phyloP scores from a whole-genome alignment of 2,329 filamentous ascomycete species.

The Penicillium capsulatum region DNA sequence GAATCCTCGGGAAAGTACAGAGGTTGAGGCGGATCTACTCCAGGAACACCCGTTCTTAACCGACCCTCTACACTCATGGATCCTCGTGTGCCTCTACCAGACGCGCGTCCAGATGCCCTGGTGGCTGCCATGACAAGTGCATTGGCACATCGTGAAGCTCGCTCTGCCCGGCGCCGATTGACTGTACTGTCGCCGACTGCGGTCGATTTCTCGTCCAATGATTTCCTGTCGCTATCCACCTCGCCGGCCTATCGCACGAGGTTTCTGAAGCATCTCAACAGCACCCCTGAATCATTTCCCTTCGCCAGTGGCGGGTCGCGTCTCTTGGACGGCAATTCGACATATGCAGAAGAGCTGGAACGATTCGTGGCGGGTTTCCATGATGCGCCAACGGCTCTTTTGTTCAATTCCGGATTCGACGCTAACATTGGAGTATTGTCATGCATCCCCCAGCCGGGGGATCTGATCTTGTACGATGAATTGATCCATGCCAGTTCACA shows the following conservation, averaged over 20 bases:
- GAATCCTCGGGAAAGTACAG: too few relatives aligned
- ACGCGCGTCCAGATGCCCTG: conserved; percentile 13
- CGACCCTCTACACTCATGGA: neutral
- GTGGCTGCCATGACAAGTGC: conserved; percentile 29
- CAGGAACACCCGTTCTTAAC: conserved; percentile 1
- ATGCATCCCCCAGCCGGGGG: conserved; percentile 56
- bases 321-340: conserved; percentile 62
- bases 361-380: conserved; percentile 58
- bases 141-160: conserved; percentile 39
- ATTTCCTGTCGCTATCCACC: conserved; percentile 58
- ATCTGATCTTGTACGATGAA: conserved; percentile 67
- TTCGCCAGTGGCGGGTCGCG: conserved; percentile 59
- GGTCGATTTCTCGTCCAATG: conserved; percentile 62
- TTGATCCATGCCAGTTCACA: conserved; percentile 74
- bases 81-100: neutral
- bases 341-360: conserved; percentile 58
- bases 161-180: conserved; percentile 46
- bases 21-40: conserved; percentile 11
- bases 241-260: conserved; percentile 45
- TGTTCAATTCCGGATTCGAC: conserved; percentile 64
- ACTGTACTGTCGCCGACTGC: conserved; percentile 43
- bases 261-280: conserved; percentile 48
- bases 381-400: conserved; percentile 52
- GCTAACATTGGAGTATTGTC: conserved; percentile 63
- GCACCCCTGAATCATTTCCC: conserved; percentile 33